phyloP scores from a whole-genome alignment of 1,284 basidiomycete species.

The Anthracocystis walkeri region DNA sequence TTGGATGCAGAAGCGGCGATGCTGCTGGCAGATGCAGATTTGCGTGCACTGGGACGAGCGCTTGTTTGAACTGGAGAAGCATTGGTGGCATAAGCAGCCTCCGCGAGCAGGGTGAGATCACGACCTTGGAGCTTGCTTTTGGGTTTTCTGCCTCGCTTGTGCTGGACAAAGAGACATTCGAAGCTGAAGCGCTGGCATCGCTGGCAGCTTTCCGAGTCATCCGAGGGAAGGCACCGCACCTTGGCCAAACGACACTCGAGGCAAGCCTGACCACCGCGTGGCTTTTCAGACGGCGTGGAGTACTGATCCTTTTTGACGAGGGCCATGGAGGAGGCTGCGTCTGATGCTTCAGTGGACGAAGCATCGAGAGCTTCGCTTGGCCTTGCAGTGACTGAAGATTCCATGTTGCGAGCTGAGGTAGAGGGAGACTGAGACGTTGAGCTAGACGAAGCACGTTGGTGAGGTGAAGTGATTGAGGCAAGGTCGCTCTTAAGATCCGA shows the following conservation, averaged over 20 bases:
- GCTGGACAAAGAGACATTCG: conserved; percentile 52
- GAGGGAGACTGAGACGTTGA: conserved; percentile 12
- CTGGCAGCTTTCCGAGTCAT: conserved; percentile 43
- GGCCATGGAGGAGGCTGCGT: conserved; percentile 8
- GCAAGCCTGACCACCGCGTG: conserved; percentile 51
- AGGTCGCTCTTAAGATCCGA: conserved; percentile 29
- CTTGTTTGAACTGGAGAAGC: conserved; percentile 21
- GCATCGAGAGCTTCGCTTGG: conserved; percentile 2
- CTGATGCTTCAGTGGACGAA: conserved; percentile 6
- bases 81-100: conserved; percentile 48
- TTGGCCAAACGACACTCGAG: conserved; percentile 52
- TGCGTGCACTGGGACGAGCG: conserved; percentile 26
- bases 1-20: conserved; percentile 6
- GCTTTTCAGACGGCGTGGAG: conserved; percentile 39
- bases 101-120: conserved; percentile 45
- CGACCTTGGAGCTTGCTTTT: conserved; percentile 53
- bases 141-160: conserved; percentile 51
- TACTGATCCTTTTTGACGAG: conserved; percentile 18
- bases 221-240: conserved; percentile 42
- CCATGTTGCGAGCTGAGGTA: conserved; percentile 11
- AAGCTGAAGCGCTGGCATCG: conserved; percentile 51
- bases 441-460: conserved; percentile 26
- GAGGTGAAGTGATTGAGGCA: conserved; percentile 26
- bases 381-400: not conserved
- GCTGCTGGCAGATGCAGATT: conserved; percentile 19